phyloP scores from a whole-genome alignment of 192 early-diverging fungal species.

The Phycomyces blakesleeanus region DNA sequence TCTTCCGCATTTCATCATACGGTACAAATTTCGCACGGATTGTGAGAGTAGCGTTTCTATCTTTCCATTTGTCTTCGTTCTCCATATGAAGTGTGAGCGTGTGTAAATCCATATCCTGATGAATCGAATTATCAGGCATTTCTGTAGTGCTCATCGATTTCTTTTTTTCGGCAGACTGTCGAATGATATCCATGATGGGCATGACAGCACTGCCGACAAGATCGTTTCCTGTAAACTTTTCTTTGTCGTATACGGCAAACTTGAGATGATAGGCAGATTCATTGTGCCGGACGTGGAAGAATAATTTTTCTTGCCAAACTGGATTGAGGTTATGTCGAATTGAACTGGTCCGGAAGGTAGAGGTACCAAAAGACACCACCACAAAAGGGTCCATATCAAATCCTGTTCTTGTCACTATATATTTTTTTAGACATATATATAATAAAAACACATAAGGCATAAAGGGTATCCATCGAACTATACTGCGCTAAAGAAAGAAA shows the following conservation, averaged over 20 bases:
- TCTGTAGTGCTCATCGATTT: background rate
- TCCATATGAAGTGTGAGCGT: conserved; percentile 36
- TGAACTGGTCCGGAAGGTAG: conserved; percentile 66
- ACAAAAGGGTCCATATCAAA: conserved; percentile 86
- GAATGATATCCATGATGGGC: conserved; percentile 49
- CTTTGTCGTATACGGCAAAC: conserved; percentile 71
- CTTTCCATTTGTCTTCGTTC: conserved; percentile 34
- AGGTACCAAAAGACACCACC: conserved; percentile 62
- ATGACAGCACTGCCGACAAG: conserved; percentile 50
- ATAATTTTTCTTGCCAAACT: conserved; percentile 70
- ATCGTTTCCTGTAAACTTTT: conserved; percentile 68
- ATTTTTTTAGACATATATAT: no score
- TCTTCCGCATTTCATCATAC: conserved; percentile 55
- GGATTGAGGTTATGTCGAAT: conserved; percentile 68
- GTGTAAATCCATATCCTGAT: conserved; percentile 42
- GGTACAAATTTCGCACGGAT: conserved; percentile 65
- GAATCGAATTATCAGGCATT: conserved; percentile 1
- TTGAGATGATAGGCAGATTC: conserved; percentile 45
- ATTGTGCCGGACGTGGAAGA: conserved; percentile 47
- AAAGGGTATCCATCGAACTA: no score
- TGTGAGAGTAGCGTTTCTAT: conserved; percentile 41
- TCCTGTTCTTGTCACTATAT: conserved; percentile 46
- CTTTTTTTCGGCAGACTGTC: conserved; percentile 28
- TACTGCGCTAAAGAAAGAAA: conserved; percentile 2
- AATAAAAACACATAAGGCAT: no score